Evolutionary conservation across 352 stramenopile species (phyloP).

Genomic region (Pythium pectinolyticum): DNA sequence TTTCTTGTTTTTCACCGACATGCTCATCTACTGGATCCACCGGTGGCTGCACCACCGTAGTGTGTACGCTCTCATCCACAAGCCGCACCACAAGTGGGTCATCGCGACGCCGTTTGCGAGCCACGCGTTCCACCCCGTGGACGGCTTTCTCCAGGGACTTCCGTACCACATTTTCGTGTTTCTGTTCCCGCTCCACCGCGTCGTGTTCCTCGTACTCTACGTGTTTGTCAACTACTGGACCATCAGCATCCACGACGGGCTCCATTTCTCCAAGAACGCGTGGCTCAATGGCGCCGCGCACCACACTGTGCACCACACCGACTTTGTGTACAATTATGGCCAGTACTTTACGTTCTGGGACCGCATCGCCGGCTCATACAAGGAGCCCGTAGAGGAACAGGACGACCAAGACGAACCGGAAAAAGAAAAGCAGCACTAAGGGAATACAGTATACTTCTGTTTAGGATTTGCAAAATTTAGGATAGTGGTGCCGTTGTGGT

Average conservation of each 20-base stretch:
- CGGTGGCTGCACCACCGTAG: conserved; percentile 64
- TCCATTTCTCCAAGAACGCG: conserved; percentile 54
- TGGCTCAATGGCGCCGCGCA: conserved; percentile 67
- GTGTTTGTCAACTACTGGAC: conserved; percentile 74
- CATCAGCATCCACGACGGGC: conserved; percentile 74
- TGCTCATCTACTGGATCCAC: conserved; percentile 85
- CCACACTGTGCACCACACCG: conserved; percentile 64
- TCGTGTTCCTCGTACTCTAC: conserved; percentile 60
- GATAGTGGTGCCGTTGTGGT: neutral
- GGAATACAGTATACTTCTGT: neutral
- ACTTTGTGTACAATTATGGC: conserved; percentile 75
- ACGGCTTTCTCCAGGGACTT: conserved; percentile 67
- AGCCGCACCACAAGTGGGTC: conserved; percentile 79
- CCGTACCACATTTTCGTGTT: conserved; percentile 74
- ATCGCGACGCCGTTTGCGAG: conserved; percentile 66
- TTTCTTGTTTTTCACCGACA: conserved; percentile 76
- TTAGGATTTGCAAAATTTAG: neutral
- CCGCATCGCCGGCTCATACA: conserved; percentile 62
- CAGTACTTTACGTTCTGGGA: conserved; percentile 83
- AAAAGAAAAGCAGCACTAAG: conserved; percentile 22
- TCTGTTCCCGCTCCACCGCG: conserved; percentile 62
- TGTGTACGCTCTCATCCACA: conserved; percentile 68
- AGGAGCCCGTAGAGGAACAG: conserved; percentile 30
- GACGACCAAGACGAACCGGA: conserved; percentile 16
- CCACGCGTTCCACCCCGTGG: conserved; percentile 72